Base-by-base conservation (phyloP, 2,329 filamentous ascomycete genomes). In the Pseudocercospora ulei region DNA sequence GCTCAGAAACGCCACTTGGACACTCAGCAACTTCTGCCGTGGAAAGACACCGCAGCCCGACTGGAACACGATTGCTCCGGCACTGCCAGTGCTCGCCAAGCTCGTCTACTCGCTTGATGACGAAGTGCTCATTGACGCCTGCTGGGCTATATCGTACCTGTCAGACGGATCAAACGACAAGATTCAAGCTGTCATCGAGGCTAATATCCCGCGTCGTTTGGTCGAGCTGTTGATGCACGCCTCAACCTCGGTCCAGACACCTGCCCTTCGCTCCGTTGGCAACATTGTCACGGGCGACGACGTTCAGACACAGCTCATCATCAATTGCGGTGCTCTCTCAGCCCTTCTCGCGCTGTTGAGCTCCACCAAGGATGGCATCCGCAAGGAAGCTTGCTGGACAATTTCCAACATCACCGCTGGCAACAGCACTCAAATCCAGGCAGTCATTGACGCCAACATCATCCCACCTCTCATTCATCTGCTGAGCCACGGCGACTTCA, bases 331-430 rank as follows among this genome's bases (percentile, higher is more conserved):
- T 45, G 80, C 90, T 51, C 75, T 98, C 30, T 79, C 87, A 26
- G 92, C 87, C 50, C 75, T 98, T n/a, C 70, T 96, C 35, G 90
- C 87, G 22, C 78, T 98, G 11, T 71, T 98, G 48, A 88, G 87
- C 72, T 96, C 88, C 22, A 90, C 84, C 59, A 98, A 98, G 74
- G 90, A 98, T 58, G 90, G 90, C 16, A 98, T 98, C 52, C 85
- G 90, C 52, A 98, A 98, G 73, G 90, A 98, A 66, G 90, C 90
- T 17, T 98, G 90, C 77, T 98, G 90, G 90, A 98, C 90, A 35
- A 98, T 98, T 56, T 95, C 87, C 61, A 98, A 98, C 73, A 84
- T 98, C 58, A 98, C 90, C 19, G 90, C 90, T 44, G 90, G 90
- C 47, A 98, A 98, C 72, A 94, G 88, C 23, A 85, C 81, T 41